phyloP scores from a whole-genome alignment of 257 asterid species.

The Anisodus acutangulus region DNA sequence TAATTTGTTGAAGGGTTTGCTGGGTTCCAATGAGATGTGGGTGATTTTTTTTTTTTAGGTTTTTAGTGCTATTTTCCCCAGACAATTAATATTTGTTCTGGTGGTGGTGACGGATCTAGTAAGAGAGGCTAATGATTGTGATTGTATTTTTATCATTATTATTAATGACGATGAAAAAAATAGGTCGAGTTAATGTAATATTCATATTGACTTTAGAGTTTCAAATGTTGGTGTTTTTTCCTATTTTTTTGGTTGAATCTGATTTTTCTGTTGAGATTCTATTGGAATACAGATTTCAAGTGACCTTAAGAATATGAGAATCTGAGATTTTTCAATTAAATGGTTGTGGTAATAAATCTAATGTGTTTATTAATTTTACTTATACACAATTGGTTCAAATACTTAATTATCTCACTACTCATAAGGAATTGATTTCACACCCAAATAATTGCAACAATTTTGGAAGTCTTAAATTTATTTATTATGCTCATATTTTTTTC shows the following conservation, averaged over 20 bases:
- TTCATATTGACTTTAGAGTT: background rate
- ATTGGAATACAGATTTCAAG: background rate
- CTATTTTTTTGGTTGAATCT: background rate
- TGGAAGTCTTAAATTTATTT: background rate
- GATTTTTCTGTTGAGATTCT: background rate
- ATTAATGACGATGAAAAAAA: background rate
- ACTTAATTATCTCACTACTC: background rate
- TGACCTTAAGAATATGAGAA: background rate
- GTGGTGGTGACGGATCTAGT: conserved; percentile 20
- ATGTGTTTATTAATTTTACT: background rate
- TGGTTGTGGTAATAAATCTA: background rate
- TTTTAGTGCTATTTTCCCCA: conserved; percentile 7
- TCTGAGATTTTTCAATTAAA: background rate
- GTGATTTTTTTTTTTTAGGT: background rate
- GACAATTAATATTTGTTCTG: conserved; percentile 2
- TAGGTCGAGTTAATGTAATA: background rate
- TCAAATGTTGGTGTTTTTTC: background rate
- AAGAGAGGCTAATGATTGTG: background rate
- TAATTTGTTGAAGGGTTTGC: background rate
- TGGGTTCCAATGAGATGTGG: conserved; percentile 37
- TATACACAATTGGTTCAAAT: background rate
- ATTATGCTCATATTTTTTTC: background rate
- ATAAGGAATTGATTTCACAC: background rate
- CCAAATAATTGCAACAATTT: background rate
- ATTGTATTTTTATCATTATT: background rate